Evolutionary conservation across 805 yeast genomes (phyloP).

Genomic region (Monosporozyma siamensis): DNA sequence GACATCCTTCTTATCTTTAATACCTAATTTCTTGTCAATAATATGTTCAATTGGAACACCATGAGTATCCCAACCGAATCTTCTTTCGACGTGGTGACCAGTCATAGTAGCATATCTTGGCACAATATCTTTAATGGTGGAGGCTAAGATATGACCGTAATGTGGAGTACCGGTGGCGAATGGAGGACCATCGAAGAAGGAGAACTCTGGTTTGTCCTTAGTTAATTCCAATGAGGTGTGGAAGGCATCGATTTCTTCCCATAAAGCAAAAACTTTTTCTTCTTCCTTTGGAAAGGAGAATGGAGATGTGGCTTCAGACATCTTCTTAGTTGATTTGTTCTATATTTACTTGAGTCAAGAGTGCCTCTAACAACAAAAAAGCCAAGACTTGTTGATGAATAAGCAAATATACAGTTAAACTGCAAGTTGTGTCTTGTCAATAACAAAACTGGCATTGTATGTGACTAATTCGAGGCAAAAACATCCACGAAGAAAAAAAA

Average conservation of each 20-base stretch:
- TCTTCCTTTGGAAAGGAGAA: conserved; percentile 86
- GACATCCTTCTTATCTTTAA: conserved; percentile 89
- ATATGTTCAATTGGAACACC: conserved; percentile 98
- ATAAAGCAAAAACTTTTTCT: conserved; percentile 64
- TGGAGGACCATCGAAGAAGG: conserved; percentile 98
- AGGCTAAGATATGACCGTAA: conserved; percentile 94
- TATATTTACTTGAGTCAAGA: background rate
- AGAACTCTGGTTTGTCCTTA: conserved; percentile 75
- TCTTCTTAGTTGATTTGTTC: conserved; percentile 6
- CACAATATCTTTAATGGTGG: conserved; percentile 93
- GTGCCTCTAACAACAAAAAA: no score
- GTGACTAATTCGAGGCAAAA: background rate
- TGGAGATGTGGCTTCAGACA: conserved; percentile 31
- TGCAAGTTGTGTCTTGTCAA: background rate
- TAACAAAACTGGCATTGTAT: background rate
- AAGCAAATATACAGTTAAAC: background rate
- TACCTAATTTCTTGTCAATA: conserved; percentile 93
- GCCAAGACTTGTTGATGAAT: background rate
- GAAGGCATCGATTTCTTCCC: conserved; percentile 95
- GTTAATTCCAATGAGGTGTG: conserved; percentile 75
- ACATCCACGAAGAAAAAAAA: background rate
- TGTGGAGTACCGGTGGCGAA: conserved; percentile 99
- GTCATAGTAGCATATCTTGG: conserved; percentile 98
- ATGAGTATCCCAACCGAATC: conserved; percentile 99
- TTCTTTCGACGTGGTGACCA: conserved; percentile 90